Percentiles rank a stretch among this genome's conserved stretches.
Evolutionary conservation across 495 filamentous ascomycete genomes (phyloP).

Genomic region (Aspergillus sparsus): DNA sequence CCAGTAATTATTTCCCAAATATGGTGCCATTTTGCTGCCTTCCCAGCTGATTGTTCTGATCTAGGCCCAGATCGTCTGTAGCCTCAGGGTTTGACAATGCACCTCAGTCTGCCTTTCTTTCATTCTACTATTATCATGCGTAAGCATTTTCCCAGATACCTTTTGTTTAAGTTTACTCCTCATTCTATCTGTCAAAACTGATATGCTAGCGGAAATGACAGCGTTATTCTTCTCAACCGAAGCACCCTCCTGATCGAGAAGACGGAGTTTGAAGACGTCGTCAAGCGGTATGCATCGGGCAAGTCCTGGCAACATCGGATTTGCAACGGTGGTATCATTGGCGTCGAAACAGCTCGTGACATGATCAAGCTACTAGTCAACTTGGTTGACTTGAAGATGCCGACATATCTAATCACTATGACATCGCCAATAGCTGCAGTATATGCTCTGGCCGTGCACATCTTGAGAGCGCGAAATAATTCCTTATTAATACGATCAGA

Average conservation of each 20-base stretch:
- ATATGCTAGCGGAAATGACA: not conserved
- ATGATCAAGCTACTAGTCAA: slow-evolving; percentile 7
- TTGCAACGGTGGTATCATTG: not conserved
- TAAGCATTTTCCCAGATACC: not conserved
- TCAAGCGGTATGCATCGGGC: not conserved
- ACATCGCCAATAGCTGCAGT: not conserved
- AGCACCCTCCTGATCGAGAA: slow-evolving; percentile 7
- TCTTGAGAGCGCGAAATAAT: not conserved
- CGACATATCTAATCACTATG: slow-evolving; percentile 2
- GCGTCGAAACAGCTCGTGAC: slow-evolving; percentile 8
- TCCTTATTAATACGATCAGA: slow-evolving; percentile 7
- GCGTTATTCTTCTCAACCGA: slow-evolving; percentile 1
- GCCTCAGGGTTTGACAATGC: not conserved
- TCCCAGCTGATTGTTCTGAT: not conserved
- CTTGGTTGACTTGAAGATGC: not conserved
- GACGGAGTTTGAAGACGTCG: not conserved
- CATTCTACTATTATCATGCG: slow-evolving; percentile 11
- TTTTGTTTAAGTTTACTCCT: not conserved
- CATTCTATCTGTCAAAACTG: not conserved
- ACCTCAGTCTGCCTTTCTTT: slow-evolving; percentile 3
- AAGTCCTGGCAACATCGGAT: slow-evolving; percentile 11
- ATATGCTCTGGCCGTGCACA: slow-evolving; percentile 7
- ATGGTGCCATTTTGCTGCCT: not conserved
- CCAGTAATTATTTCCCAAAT: not conserved
- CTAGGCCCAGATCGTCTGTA: not conserved